These are phyloP conservation scores for Fraxinus excelsior DNA, from an alignment of 257 asterid genomes.

Conservation along the genomic window DNA sequence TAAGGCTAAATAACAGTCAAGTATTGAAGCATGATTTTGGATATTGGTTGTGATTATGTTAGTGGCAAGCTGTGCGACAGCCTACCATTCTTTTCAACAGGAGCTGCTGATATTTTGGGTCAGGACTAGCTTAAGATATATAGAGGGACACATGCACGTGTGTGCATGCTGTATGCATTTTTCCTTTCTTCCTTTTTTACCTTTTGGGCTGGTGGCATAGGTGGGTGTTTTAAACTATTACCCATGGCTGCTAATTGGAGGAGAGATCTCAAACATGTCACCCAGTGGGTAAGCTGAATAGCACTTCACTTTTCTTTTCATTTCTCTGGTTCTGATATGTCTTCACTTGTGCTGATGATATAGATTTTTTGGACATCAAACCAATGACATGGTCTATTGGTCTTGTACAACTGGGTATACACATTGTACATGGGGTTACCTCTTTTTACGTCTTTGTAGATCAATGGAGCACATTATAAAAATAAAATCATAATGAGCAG, in stretches of 20 bases:
- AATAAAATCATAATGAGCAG: background rate
- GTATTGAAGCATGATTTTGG: background rate
- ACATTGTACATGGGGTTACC: background rate
- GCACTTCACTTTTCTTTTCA: background rate
- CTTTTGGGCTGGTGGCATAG: background rate
- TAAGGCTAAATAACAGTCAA: background rate
- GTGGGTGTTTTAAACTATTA: background rate
- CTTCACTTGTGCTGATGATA: background rate
- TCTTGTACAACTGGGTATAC: background rate
- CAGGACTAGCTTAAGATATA: too few relatives aligned
- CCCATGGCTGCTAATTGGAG: background rate
- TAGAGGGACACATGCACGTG: too few relatives aligned
- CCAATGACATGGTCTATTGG: background rate
- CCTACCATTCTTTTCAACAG: too few relatives aligned
- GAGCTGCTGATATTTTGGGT: too few relatives aligned
- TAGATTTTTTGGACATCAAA: background rate
- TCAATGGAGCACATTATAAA: background rate
- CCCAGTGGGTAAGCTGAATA: background rate
- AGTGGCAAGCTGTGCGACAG: background rate
- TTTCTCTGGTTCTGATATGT: background rate
- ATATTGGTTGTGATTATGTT: background rate
- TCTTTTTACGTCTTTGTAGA: background rate
- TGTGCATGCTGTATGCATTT: too few relatives aligned
- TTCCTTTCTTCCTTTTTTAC: too few relatives aligned
- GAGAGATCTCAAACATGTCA: background rate